These are phyloP conservation scores for Fusarium compactum DNA, from an alignment of 2,329 filamentous ascomycete species.

Conservation along the genomic window DNA sequence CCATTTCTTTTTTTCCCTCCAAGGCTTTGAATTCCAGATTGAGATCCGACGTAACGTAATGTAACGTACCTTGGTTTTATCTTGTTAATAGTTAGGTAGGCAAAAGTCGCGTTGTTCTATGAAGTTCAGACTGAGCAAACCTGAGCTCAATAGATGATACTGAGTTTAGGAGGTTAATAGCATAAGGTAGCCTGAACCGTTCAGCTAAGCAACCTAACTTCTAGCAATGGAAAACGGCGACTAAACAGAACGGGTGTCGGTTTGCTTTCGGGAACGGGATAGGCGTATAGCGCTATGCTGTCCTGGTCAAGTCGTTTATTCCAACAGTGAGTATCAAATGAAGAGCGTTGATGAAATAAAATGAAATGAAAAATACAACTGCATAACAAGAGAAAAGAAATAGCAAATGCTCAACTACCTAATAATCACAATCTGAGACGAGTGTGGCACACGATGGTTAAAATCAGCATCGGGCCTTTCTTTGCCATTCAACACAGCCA, in stretches of 20 bases:
- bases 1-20: constrained; percentile 9
- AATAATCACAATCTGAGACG: background rate
- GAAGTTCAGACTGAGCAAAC: background rate
- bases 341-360: background rate
- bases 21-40: constrained; percentile 20
- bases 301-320: constrained; percentile 17
- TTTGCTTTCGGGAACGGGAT: constrained; percentile 25
- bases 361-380: background rate
- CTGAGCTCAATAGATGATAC: background rate
- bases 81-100: background rate
- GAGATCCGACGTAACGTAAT: constrained; percentile 20
- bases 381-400: background rate
- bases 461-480: constrained; percentile 26
- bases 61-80: constrained; percentile 10
- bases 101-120: background rate
- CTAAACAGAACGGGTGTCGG: constrained; percentile 24
- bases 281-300: constrained; percentile 28
- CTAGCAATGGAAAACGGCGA: constrained; percentile 14
- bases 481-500: background rate
- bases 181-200: background rate
- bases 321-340: constrained; percentile 2
- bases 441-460: constrained; percentile 17
- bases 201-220: constrained; percentile 10
- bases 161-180: background rate
- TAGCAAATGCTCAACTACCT: background rate